phyloP scores from a whole-genome alignment of 331 rosid species.

The Spiraea crenata region DNA sequence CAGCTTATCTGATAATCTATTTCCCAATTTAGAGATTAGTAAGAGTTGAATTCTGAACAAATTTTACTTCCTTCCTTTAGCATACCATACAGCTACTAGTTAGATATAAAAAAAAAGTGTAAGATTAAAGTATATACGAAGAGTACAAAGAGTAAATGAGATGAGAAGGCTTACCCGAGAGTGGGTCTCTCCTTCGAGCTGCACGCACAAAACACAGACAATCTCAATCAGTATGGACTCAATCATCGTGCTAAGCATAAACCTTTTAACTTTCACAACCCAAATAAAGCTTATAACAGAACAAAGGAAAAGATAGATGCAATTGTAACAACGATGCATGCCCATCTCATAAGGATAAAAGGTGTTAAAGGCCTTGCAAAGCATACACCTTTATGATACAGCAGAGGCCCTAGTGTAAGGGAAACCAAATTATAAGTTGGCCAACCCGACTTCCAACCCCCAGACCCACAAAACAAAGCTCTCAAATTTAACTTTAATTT shows the following conservation, averaged over 20 bases:
- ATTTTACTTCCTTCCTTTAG: too few relatives aligned
- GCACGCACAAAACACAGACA: conserved; percentile 34
- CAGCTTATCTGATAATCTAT: background rate
- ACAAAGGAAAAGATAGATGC: background rate
- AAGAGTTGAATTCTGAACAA: too few relatives aligned
- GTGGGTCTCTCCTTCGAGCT: conserved; percentile 99
- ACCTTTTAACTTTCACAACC: background rate
- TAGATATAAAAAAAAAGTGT: background rate
- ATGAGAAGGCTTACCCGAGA: conserved; percentile 71
- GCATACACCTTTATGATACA: background rate
- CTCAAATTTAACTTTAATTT: background rate
- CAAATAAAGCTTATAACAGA: background rate
- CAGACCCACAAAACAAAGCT: background rate
- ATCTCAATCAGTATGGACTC: background rate
- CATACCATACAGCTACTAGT: background rate
- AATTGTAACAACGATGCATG: background rate
- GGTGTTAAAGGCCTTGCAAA: background rate
- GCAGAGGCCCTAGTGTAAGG: background rate
- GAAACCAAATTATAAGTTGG: background rate
- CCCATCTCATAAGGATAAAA: background rate
- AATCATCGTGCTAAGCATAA: background rate
- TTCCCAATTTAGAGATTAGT: too few relatives aligned
- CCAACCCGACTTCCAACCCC: background rate
- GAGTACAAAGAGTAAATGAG: background rate
- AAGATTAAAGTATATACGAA: background rate